Evolutionary conservation across 257 asterid species (phyloP).

Genomic region (Nicotiana otophora): DNA sequence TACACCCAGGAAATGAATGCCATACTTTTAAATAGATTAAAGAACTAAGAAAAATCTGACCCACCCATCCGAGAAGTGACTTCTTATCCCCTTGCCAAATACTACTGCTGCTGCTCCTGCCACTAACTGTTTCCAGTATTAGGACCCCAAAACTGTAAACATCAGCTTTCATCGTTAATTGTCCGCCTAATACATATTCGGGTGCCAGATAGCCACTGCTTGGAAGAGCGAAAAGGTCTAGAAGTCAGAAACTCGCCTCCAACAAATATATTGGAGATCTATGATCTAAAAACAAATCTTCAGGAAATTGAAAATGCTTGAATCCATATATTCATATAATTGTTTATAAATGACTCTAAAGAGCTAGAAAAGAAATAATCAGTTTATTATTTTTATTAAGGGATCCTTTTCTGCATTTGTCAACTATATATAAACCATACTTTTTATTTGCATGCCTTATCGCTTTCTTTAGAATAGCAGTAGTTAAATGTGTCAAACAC

Average conservation of each 20-base stretch:
- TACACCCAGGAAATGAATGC: not conserved
- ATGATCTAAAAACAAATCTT: not conserved
- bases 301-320: not conserved
- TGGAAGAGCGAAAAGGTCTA: slow-evolving; percentile 20
- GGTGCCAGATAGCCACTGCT: slow-evolving; percentile 97
- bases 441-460: not conserved
- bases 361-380: not conserved
- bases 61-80: slow-evolving; percentile 76
- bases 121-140: slow-evolving; percentile 71
- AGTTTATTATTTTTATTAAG: not conserved
- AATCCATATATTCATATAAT: not conserved
- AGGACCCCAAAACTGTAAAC: slow-evolving; percentile 85
- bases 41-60: slow-evolving; percentile 21
- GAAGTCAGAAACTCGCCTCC: slow-evolving; percentile 5
- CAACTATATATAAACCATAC: not conserved
- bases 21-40: not conserved
- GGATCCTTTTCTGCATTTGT: not conserved
- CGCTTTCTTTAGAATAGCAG: not conserved
- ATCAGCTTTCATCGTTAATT: slow-evolving; percentile 82
- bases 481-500: not conserved
- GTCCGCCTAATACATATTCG: slow-evolving; percentile 92
- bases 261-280: not conserved
- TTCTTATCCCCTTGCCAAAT: slow-evolving; percentile 51
- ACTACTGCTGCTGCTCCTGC: slow-evolving; percentile 56
- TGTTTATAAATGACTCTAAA: not conserved